Base-by-base conservation (phyloP, 164 flowering plant genomes). In the Tetrastigma voinierianum region DNA sequence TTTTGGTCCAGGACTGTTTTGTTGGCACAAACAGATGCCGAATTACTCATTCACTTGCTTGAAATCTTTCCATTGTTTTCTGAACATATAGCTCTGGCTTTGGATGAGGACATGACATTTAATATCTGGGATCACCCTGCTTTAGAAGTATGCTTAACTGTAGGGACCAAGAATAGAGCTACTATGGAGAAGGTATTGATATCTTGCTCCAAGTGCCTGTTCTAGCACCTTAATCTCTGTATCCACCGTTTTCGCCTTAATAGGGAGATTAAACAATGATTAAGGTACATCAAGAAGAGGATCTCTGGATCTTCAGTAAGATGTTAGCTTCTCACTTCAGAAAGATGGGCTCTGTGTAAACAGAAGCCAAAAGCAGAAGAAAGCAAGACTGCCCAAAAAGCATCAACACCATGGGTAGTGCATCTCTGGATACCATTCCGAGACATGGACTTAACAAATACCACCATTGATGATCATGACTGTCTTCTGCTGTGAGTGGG, bases 1-100 rank as follows among this genome's bases (percentile, higher is more conserved):
- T 95, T 83, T 81, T 95, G 97, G 97, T 95, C 98, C 17, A 62
- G 6, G 47, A 25, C 62, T 66, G 65, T 82, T 77, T 72, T 88
- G 63, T 76, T 84, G 71, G 77, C 82, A 24, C 87, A 90, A 77
- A 67, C 69, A 51, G 97, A 90, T 75, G 82, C 91, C 53, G 48
- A 70, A 19, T 72, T 95, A 62, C 74, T 89, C 46, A 65, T 78
- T 67, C 59, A 59, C 67, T 78, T 95, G 83, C 81, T 90, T 61
- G 83, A 76, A 59, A 69, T 74, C 46, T 76, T 78, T 71, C 79
- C 66, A 24, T 53, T 62, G 32, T 60, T 72, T 58, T 58, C 55
- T 21, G 62, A 59, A 17, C 74, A 73, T 32, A 32, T 40, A 17
- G 19, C 57, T n/a, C n/a, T n/a, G n/a, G n/a, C n/a, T 24, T 48